Percentiles rank a stretch among this genome's conserved stretches.
Conservation (phyloP, 2,329 filamentous ascomycete genomes). For the Diaporthe longicolla region DNA sequence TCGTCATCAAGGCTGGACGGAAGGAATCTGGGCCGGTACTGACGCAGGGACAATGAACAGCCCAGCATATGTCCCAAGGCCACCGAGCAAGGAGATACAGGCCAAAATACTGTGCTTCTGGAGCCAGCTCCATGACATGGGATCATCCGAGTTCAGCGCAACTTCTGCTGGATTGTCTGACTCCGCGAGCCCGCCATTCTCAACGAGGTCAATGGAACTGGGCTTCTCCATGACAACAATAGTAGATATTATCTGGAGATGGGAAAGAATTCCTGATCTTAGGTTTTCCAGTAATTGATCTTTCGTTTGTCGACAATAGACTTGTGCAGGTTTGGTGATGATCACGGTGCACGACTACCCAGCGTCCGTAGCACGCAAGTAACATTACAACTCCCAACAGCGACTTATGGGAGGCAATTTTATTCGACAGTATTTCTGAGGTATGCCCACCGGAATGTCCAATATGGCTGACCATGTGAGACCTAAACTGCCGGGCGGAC, state of each 20-base stretch:
- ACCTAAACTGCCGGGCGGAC: background rate
- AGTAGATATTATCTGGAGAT: too few species aligned
- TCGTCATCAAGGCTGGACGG: too few species aligned
- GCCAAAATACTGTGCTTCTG: conserved; percentile 2
- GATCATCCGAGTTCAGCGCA: background rate
- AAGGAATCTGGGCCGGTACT: background rate
- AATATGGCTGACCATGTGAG: background rate
- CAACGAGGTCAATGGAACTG: background rate
- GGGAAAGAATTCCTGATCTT: background rate
- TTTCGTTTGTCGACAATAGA: background rate
- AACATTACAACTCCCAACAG: background rate
- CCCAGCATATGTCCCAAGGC: background rate
- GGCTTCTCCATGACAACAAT: background rate
- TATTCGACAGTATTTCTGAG: too few species aligned
- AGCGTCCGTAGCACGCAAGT: background rate
- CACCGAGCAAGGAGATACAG: background rate
- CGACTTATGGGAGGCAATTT: too few species aligned
- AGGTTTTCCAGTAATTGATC: background rate
- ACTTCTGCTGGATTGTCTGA: background rate
- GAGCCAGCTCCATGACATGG: background rate
- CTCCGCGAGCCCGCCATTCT: background rate
- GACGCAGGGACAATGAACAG: background rate
- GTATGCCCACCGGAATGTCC: background rate
- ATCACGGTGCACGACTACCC: background rate
- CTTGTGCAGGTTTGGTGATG: background rate